Percentiles rank a stretch among this genome's conserved stretches.
These are phyloP conservation scores for Quercus berberidifolia DNA, from an alignment of 306 rosid genomes.

Conservation along the genomic window DNA sequence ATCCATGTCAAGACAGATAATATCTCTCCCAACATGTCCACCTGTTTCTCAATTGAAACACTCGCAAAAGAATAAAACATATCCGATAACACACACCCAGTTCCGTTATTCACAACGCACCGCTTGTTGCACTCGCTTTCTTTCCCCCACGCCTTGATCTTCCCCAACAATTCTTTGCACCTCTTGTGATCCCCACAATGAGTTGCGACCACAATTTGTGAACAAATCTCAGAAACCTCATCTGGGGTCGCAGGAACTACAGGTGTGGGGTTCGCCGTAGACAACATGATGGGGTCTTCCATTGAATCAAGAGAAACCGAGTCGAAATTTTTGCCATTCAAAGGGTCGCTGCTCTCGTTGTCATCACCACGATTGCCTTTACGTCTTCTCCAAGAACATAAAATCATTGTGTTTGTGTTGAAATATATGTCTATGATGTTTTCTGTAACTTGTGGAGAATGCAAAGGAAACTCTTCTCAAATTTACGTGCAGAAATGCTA, in stretches of 20 bases:
- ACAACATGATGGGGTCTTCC: conserved; percentile 78
- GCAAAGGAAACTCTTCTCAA: no score
- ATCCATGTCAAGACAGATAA: conserved; percentile 51
- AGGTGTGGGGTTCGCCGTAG: conserved; percentile 80
- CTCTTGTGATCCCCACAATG: conserved; percentile 32
- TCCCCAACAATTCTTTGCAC: conserved; percentile 48
- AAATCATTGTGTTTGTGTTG: conserved; percentile 39
- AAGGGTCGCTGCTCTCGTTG: conserved; percentile 24
- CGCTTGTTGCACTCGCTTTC: conserved; percentile 80
- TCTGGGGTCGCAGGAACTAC: conserved; percentile 51
- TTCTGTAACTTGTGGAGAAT: no score
- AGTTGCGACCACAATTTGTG: conserved; percentile 29
- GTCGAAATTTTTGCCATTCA: conserved; percentile 1
- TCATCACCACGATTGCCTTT: conserved; percentile 38
- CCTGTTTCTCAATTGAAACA: conserved; percentile 28
- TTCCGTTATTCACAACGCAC: conserved; percentile 41
- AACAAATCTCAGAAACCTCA: conserved; percentile 44
- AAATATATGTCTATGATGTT: no score
- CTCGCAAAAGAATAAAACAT: conserved; percentile 48
- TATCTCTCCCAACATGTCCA: conserved; percentile 46
- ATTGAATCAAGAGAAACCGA: conserved; percentile 61
- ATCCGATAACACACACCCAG: conserved; percentile 33
- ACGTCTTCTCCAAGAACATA: conserved; percentile 53
- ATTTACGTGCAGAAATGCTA: no score
- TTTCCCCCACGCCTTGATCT: conserved; percentile 61